phyloP scores from a whole-genome alignment of 225 moss, liverwort and hornwort species.

The Asterella californica region DNA sequence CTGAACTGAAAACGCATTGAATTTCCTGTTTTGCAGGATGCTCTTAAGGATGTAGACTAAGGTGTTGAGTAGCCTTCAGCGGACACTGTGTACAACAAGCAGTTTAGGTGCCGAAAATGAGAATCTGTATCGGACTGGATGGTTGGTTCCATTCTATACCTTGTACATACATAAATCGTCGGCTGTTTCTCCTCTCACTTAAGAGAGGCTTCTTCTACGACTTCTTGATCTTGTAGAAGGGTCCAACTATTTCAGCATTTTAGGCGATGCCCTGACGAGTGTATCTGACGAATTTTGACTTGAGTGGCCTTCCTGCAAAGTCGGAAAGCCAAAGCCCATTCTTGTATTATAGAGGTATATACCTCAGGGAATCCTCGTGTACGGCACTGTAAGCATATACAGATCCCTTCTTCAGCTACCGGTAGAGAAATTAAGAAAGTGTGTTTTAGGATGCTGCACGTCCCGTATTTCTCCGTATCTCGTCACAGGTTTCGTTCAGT shows the following conservation, averaged over 20 bases:
- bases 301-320: too few species aligned
- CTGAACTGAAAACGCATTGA: background rate
- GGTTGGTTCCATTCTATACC: slow-evolving; percentile 1
- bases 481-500: too few species aligned
- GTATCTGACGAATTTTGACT: too few species aligned
- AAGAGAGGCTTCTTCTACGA: background rate
- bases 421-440: too few species aligned
- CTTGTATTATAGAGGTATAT: too few species aligned
- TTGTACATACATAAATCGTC: slow-evolving; percentile 20
- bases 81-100: slow-evolving; percentile 5
- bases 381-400: too few species aligned
- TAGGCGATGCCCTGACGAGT: too few species aligned
- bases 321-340: too few species aligned
- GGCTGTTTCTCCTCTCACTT: slow-evolving; percentile 5
- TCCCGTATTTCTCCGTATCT: too few species aligned
- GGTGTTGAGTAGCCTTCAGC: background rate
- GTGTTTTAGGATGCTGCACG: too few species aligned
- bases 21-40: slow-evolving; percentile 47
- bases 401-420: too few species aligned
- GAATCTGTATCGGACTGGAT: slow-evolving; percentile 1
- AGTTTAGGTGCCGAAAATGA: slow-evolving; percentile 7
- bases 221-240: background rate
- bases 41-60: slow-evolving; percentile 69
- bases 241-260: background rate
- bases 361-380: too few species aligned